Percentiles rank a stretch among this genome's conserved stretches.
Evolutionary conservation across 805 yeast genomes (phyloP).

Genomic region (Suhomyces sp.): DNA sequence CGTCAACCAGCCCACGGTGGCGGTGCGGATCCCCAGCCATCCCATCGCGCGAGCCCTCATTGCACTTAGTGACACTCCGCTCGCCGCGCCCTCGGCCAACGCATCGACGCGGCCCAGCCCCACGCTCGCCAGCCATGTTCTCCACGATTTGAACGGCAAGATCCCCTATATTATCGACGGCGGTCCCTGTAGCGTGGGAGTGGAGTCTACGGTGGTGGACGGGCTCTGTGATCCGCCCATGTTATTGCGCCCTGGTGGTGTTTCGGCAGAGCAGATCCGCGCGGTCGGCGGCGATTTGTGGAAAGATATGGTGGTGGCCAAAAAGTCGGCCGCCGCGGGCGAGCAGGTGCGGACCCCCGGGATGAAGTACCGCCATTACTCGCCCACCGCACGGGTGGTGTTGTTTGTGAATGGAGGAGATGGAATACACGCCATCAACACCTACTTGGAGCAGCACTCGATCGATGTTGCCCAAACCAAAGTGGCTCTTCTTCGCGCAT

Average conservation of each 20-base stretch:
- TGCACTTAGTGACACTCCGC: conserved; percentile 76
- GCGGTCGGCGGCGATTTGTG: conserved; percentile 65
- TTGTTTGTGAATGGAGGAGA: conserved; percentile 54
- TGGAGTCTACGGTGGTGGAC: conserved; percentile 92
- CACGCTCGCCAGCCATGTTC: conserved; percentile 83
- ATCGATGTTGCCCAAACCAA: conserved; percentile 19
- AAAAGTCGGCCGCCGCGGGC: conserved; percentile 55
- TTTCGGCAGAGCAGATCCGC: conserved; percentile 72
- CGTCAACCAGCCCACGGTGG: conserved; percentile 85
- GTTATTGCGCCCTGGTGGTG: conserved; percentile 92
- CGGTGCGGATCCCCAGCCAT: conserved; percentile 84
- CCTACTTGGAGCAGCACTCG: conserved; percentile 18
- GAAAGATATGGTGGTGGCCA: conserved; percentile 62
- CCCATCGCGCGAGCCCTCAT: conserved; percentile 90
- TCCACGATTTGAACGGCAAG: conserved; percentile 69
- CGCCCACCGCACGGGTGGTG: conserved; percentile 83
- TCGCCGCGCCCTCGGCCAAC: conserved; percentile 98
- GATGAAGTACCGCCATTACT: conserved; percentile 94
- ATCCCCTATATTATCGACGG: conserved; percentile 90
- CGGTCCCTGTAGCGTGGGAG: conserved; percentile 83
- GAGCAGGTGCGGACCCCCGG: conserved; percentile 93
- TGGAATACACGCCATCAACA: conserved; percentile 33
- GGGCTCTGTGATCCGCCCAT: conserved; percentile 84
- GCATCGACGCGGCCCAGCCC: conserved; percentile 96
- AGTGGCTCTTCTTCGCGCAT: conserved; percentile 53